Evolutionary conservation across 2,329 filamentous ascomycete species (phyloP), one percentile per base, ranked within the genome.

Genomic region (Botrytis deweyae): DNA sequence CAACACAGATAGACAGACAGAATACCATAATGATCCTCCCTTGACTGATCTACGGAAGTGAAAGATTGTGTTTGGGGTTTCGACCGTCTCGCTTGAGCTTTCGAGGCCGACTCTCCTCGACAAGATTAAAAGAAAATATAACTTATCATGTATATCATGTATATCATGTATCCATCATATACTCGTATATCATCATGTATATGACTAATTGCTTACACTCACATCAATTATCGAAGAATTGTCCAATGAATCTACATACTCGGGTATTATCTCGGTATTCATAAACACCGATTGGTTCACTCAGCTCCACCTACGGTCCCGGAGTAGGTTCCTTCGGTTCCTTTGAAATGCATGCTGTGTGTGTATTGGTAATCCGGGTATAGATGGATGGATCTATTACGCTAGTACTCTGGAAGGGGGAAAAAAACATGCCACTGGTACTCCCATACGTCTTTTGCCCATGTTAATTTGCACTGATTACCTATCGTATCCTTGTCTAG

Each of bases 251-350:
- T 1, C 12, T n/a, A 18, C 22, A 40, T 9, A 16, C 12, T n/a
- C 33, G 33, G 49, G 49, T 52, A n/a, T 52, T 14, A 14, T 14
- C 59, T 66, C 64, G 64, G 64, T 9, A 1, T 38, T 66, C 22
- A n/a, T 10, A 52, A n/a, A 14, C n/a, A 52, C 64, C 44, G 64
- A 67, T 67, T 67, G 64, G 64, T 38, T 52, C 33, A 18, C 44
- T 20, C 29, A 14, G 2, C n/a, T 52, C 44, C 64, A n/a, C 25
- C 61, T 42, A 58, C 52, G 52, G 52, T 29, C n/a, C 6, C 52
- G n/a, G 52, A 18, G 52, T 4, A 33, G n/a, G n/a, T 58, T 58
- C 14, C 14, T 18, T 58, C 52, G 52, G 52, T 58, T 29, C 52
- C 52, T 58, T 29, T 9, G n/a, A 29, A 55, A 33, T 33, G 33